Percentiles rank a stretch among this genome's conserved stretches.
Conservation (phyloP, 352 stramenopile genomes). For the Globisporangium megalacanthum region DNA sequence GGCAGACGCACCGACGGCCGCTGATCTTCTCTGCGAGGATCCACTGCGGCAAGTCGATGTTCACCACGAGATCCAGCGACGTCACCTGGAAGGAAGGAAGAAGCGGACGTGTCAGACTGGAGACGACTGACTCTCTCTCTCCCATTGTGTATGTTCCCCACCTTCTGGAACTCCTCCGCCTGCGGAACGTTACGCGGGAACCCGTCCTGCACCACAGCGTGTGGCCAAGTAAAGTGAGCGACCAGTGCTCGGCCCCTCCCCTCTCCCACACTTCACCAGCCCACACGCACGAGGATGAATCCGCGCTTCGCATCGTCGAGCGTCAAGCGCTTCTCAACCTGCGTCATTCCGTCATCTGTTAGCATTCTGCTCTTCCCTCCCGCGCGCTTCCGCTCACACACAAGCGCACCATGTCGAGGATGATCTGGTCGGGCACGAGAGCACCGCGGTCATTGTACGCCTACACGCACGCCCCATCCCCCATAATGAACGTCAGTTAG, state of each 20-base stretch:
- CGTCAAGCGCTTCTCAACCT: conserved; percentile 70
- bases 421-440: conserved; percentile 86
- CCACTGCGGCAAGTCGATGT: conserved; percentile 86
- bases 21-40: conserved; percentile 89
- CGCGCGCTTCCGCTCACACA: not conserved
- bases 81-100: conserved; percentile 23
- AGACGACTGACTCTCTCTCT: not conserved
- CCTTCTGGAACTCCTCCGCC: conserved; percentile 75
- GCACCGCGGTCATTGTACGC: conserved; percentile 79
- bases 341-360: not conserved
- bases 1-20: conserved; percentile 51
- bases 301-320: conserved; percentile 63
- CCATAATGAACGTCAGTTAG: not conserved
- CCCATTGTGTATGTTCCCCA: not conserved
- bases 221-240: not conserved
- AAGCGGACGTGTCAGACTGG: too few relatives aligned
- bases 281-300: conserved; percentile 65
- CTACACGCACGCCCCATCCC: conserved; percentile 16
- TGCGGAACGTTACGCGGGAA: conserved; percentile 88
- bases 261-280: not conserved
- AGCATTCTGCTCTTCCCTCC: too few relatives aligned
- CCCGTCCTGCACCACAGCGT: conserved; percentile 38
- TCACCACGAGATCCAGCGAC: conserved; percentile 79
- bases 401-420: conserved; percentile 75
- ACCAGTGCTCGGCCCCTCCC: not conserved